These are phyloP conservation scores for Lophium mytilinum DNA, from an alignment of 495 filamentous ascomycete genomes.

Conservation along the genomic window DNA sequence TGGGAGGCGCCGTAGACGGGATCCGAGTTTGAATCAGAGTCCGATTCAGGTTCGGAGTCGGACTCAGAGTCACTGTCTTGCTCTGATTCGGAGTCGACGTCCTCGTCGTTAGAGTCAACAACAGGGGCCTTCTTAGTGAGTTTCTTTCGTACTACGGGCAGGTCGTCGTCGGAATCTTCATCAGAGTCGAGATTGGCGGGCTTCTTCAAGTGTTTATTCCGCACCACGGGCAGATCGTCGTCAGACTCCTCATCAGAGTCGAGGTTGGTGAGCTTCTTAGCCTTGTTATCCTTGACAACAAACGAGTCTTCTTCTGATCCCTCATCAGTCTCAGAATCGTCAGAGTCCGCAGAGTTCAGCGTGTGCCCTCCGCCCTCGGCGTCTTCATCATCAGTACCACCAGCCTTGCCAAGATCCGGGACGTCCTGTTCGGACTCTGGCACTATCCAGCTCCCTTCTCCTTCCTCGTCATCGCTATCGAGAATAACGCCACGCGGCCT, in stretches of 20 bases:
- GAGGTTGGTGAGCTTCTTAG: neutral
- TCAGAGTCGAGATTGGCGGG: slow-evolving; percentile 8
- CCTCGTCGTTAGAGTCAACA: slow-evolving; percentile 30
- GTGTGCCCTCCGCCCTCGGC: slow-evolving; percentile 77
- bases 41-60: slow-evolving; percentile 27
- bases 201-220: no score
- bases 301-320: slow-evolving; percentile 32
- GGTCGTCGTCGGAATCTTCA: slow-evolving; percentile 17
- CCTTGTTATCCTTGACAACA: slow-evolving; percentile 2
- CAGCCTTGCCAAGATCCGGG: slow-evolving; percentile 61
- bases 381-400: slow-evolving; percentile 76
- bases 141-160: slow-evolving; percentile 29
- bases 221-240: no score
- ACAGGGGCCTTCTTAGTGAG: slow-evolving; percentile 31
- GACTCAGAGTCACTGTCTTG: slow-evolving; percentile 18
- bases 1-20: slow-evolving; percentile 38
- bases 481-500: slow-evolving; percentile 16
- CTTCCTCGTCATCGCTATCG: slow-evolving; percentile 48
- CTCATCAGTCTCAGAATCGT: slow-evolving; percentile 39
- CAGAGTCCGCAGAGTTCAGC: slow-evolving; percentile 54
- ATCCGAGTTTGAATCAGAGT: slow-evolving; percentile 19
- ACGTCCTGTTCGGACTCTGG: slow-evolving; percentile 50
- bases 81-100: slow-evolving; percentile 32
- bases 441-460: slow-evolving; percentile 71
- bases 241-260: no score